Percentiles rank a stretch among this genome's conserved stretches.
Evolutionary conservation across 306 rosid genomes (phyloP).

Genomic region (Vigna angularis): DNA sequence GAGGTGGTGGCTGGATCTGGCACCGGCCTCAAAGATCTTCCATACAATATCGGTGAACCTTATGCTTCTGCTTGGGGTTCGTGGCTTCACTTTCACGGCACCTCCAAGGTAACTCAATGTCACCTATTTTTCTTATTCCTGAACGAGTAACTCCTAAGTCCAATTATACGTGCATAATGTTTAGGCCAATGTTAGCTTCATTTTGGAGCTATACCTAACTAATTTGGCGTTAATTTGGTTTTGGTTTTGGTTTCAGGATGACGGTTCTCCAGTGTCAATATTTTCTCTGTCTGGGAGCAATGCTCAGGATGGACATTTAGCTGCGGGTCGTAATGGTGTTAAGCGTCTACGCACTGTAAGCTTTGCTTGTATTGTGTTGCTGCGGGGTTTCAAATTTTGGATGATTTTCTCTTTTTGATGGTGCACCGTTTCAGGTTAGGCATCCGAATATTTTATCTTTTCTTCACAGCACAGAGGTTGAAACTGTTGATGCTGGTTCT

Average conservation of each 20-base stretch:
- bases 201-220: neutral
- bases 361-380: conserved; percentile 20
- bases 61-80: conserved; percentile 96
- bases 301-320: conserved; percentile 92
- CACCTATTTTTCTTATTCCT: neutral
- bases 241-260: conserved; percentile 64
- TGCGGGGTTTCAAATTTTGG: neutral
- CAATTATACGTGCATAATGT: neutral
- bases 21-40: conserved; percentile 86
- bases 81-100: conserved; percentile 91
- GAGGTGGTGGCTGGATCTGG: conserved; percentile 99
- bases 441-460: conserved; percentile 98
- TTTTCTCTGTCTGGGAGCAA: conserved; percentile 86
- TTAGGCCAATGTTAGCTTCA: conserved; percentile 24
- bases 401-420: conserved; percentile 12
- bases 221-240: conserved; percentile 29
- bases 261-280: conserved; percentile 85
- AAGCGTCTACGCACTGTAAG: conserved; percentile 82
- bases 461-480: conserved; percentile 93
- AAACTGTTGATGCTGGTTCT: conserved; percentile 70
- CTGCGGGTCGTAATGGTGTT: conserved; percentile 95
- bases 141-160: neutral
- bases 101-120: conserved; percentile 67
- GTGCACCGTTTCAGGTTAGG: conserved; percentile 77
- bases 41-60: conserved; percentile 88